Base-by-base conservation (phyloP, 768 basidiomycete genomes). In the Ephemerocybe angulata region DNA sequence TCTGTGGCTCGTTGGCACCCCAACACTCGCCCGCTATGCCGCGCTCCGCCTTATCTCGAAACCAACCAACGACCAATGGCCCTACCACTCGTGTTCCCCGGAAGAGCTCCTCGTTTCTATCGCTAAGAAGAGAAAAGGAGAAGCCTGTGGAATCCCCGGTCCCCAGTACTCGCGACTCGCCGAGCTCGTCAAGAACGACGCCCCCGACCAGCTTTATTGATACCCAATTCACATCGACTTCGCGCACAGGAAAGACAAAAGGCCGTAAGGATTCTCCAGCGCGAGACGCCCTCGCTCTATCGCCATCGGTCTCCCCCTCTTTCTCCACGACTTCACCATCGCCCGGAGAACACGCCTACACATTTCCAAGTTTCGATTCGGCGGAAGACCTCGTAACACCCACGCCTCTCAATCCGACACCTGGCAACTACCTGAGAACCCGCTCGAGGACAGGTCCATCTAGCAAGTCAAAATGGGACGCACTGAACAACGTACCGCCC, bases 381-480 rank as follows among this genome's bases (percentile, higher is more conserved):
- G 52, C 65, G 44, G 67, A 68, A 15, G 67, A 76, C 44, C 52
- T 62, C 25, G 35, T 57, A 13, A 58, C 59, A n/a, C 55, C 66
- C 28, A 58, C 66, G 27, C 58, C 63, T 31, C 35, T 61, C 33
- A 59, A 38, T 31, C 40, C 66, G 15, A 62, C 65, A 31, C 64
- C 71, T 21, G 68, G 60, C 25, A 67, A 68, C 30, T 71, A 75
- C 57, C 55, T 74, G 37, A 78, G 84, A 37, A 69, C 76, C 17
- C 78, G 84, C 33, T 84, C 83, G 27, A 76, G 77, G 50, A 84
- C 84, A 11, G 83, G 84, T 7, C 84, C 83, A 25, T 84, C 84
- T 11, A 69, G 69, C 4, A 72, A 67, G 54, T 67, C 72, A 25
- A 73, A 71, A 58, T 80, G 80, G 77, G 68, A 75, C 55, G 70